A percentile compares a stretch with the other conserved stretches of the same genome.
phyloP scores from a whole-genome alignment of 805 yeast genomes.

The Schwanniomyces sp. region DNA sequence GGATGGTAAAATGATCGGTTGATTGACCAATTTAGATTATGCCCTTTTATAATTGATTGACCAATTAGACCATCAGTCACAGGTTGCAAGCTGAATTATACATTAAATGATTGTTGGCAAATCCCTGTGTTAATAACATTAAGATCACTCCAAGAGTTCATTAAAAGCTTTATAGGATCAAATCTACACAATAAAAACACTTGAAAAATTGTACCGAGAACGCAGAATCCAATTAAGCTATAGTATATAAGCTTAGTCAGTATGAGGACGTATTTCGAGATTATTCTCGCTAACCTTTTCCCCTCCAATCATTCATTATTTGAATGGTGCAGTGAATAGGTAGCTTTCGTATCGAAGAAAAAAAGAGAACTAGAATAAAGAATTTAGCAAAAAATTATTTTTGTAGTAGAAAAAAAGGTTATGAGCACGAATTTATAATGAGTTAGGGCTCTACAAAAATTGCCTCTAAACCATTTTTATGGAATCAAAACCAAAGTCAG shows the following conservation, averaged over 20 bases:
- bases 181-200: neutral
- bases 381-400: neutral
- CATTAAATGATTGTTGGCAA: too few relatives aligned
- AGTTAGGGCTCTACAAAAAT: too few relatives aligned
- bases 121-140: too few relatives aligned
- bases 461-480: too few relatives aligned
- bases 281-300: slow-evolving; percentile 36
- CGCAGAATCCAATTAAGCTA: slow-evolving; percentile 36
- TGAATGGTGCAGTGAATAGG: slow-evolving; percentile 43
- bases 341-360: slow-evolving; percentile 37
- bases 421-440: neutral
- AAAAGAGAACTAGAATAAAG: slow-evolving; percentile 9
- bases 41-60: too few relatives aligned
- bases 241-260: slow-evolving; percentile 20
- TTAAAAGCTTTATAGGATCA: too few relatives aligned
- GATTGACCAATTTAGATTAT: too few relatives aligned
- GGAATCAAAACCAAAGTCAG: too few relatives aligned
- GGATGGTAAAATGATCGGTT: too few relatives aligned
- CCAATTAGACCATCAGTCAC: too few relatives aligned
- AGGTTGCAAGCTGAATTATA: too few relatives aligned
- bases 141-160: too few relatives aligned
- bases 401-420: neutral
- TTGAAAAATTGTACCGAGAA: slow-evolving; percentile 29
- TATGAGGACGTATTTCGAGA: slow-evolving; percentile 34
- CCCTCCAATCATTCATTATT: slow-evolving; percentile 38